phyloP scores from a whole-genome alignment of 768 basidiomycete species.

The Boletus subcaerulescens region DNA sequence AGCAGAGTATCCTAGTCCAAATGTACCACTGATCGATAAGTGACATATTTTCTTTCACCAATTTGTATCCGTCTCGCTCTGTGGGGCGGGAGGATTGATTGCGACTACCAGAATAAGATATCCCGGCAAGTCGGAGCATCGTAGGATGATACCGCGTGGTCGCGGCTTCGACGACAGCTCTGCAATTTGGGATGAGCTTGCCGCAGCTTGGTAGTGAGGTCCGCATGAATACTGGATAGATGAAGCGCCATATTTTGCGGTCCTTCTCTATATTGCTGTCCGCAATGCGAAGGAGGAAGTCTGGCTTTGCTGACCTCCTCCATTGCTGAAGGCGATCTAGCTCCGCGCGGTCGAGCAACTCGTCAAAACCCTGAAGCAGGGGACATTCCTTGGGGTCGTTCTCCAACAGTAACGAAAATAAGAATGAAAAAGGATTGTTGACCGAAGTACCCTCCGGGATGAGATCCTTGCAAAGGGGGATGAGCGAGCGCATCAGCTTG shows the following conservation, averaged over 20 bases:
- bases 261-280: constrained; percentile 70
- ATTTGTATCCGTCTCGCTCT: constrained; percentile 52
- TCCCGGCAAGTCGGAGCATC: constrained; percentile 71
- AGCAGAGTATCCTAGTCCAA: constrained; percentile 83
- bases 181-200: constrained; percentile 46
- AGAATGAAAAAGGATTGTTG: constrained; percentile 30
- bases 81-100: constrained; percentile 38
- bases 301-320: constrained; percentile 53
- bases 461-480: constrained; percentile 47
- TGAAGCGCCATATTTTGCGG: constrained; percentile 68
- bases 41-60: constrained; percentile 54
- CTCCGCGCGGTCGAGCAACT: constrained; percentile 61
- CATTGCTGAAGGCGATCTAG: constrained; percentile 63
- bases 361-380: constrained; percentile 61
- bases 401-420: constrained; percentile 54
- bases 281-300: constrained; percentile 63
- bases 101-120: constrained; percentile 48
- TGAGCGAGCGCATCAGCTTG: constrained; percentile 59
- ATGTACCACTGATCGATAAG: constrained; percentile 77
- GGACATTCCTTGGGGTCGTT: constrained; percentile 43
- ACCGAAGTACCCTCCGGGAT: constrained; percentile 30
- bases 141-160: constrained; percentile 67
- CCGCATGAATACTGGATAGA: constrained; percentile 66
- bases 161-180: constrained; percentile 66
- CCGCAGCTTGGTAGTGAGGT: constrained; percentile 49